phyloP scores from a whole-genome alignment of 2,329 filamentous ascomycete species.

The Orbilia ellipsospora region DNA sequence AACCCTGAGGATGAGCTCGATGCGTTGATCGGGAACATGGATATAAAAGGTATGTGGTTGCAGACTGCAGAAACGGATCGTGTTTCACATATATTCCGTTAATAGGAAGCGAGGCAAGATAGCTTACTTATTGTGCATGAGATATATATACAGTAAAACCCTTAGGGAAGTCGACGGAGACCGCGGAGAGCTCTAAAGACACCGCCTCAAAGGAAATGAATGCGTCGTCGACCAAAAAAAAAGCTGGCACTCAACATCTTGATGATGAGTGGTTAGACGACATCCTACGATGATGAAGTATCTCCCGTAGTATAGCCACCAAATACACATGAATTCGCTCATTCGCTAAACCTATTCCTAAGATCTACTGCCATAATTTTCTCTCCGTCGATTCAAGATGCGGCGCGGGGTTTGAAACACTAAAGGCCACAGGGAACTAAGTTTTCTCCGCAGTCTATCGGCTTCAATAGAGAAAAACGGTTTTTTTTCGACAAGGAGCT shows the following conservation, averaged over 20 bases:
- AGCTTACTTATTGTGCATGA: conserved; percentile 51
- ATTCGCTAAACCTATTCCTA: conserved; percentile 26
- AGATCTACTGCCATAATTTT: conserved; percentile 10
- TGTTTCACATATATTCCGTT: conserved; percentile 55
- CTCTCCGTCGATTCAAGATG: conserved; percentile 44
- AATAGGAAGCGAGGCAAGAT: conserved; percentile 37
- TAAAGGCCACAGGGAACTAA: conserved; percentile 32
- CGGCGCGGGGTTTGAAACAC: conserved; percentile 50
- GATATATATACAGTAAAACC: conserved; percentile 51
- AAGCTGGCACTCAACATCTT: conserved; percentile 49
- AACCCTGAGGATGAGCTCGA: conserved; percentile 57
- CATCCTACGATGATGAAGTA: conserved; percentile 57
- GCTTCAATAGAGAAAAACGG: conserved; percentile 45
- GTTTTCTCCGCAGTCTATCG: conserved; percentile 52
- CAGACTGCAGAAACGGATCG: conserved; percentile 49
- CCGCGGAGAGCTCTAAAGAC: conserved; percentile 35
- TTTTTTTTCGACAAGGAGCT: conserved; percentile 49
- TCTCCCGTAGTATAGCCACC: conserved; percentile 24
- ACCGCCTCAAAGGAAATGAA: conserved; percentile 32
- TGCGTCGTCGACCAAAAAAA: conserved; percentile 29
- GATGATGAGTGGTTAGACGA: conserved; percentile 59
- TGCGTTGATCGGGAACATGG: conserved; percentile 58
- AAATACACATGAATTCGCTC: conserved; percentile 16
- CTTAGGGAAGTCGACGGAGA: conserved; percentile 33
- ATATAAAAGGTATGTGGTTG: conserved; percentile 56